Evolutionary conservation across 257 asterid species (phyloP).

Genomic region (Lycium barbarum): DNA sequence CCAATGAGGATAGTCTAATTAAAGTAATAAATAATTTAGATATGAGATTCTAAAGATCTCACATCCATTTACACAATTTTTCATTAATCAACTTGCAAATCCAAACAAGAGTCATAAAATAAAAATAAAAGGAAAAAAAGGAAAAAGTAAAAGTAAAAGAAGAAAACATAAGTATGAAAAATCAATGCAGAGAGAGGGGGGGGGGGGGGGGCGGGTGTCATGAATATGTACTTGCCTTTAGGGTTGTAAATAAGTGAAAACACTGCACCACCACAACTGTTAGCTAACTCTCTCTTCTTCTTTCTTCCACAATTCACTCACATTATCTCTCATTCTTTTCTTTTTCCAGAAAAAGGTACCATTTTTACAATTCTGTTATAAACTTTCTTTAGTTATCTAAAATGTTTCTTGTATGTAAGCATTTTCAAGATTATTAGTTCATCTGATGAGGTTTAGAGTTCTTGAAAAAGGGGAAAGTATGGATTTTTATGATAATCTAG

Average conservation of each 20-base stretch:
- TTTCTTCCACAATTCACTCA: conserved; percentile 25
- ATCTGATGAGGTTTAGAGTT: conserved; percentile 12
- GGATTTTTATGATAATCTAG: conserved; percentile 40
- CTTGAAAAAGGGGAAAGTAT: conserved; percentile 1
- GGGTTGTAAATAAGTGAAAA: conserved; percentile 45
- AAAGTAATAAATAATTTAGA: background rate
- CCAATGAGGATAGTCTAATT: background rate
- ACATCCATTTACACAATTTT: background rate
- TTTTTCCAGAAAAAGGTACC: background rate
- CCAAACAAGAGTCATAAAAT: background rate
- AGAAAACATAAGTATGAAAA: background rate
- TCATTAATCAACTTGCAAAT: background rate
- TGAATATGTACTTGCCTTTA: conserved; percentile 39
- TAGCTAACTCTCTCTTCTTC: conserved; percentile 13
- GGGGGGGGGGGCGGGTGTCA: conserved; percentile 18
- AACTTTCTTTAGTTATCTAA: background rate
- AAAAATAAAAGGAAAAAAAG: background rate
- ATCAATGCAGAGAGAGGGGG: conserved; percentile 27
- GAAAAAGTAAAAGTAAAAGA: background rate
- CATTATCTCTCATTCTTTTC: conserved; percentile 19
- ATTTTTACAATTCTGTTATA: background rate
- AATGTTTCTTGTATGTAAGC: background rate
- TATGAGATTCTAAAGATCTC: background rate
- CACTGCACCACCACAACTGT: conserved; percentile 32
- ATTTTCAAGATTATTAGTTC: conserved; percentile 21